Conservation (phyloP, 495 filamentous ascomycete species). For the Lophium mytilinum region DNA sequence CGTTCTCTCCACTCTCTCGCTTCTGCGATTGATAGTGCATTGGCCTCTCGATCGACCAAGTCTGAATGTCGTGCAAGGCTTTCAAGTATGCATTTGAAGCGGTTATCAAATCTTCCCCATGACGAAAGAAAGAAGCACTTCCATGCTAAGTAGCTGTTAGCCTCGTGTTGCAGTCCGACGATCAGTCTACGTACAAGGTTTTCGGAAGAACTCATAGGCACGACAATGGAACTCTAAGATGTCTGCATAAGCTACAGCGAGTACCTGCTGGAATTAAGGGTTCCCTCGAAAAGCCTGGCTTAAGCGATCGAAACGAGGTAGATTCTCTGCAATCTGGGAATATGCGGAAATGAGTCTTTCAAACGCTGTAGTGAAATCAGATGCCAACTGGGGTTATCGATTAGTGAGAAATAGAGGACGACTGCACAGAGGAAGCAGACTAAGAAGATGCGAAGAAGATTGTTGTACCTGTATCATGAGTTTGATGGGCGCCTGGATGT, state of each 20-base stretch:
- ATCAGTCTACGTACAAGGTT: conserved; percentile 28
- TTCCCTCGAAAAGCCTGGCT: conserved; percentile 27
- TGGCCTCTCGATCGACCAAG: conserved; percentile 5
- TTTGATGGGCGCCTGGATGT: conserved; percentile 35
- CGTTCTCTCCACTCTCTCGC: conserved; percentile 1
- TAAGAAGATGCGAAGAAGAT: background rate
- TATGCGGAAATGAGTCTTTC: conserved; percentile 39
- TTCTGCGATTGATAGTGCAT: background rate
- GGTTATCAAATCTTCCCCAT: conserved; percentile 6
- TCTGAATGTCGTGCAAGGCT: conserved; percentile 3
- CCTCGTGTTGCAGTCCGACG: background rate
- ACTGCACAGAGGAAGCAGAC: background rate
- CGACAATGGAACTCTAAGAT: conserved; percentile 40
- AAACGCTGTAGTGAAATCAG: conserved; percentile 34
- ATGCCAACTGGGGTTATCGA: conserved; percentile 10
- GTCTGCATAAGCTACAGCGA: conserved; percentile 39
- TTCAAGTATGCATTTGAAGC: conserved; percentile 8
- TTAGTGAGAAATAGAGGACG: background rate
- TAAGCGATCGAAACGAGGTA: conserved; percentile 35
- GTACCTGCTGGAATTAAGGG: conserved; percentile 32
- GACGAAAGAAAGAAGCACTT: conserved; percentile 7
- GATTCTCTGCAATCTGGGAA: conserved; percentile 32
- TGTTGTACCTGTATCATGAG: conserved; percentile 34
- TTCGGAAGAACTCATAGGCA: conserved; percentile 40
- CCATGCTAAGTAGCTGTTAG: conserved; percentile 1